Conservation (phyloP, 1,284 basidiomycete species). For the Heterobasidion parviporum region DNA sequence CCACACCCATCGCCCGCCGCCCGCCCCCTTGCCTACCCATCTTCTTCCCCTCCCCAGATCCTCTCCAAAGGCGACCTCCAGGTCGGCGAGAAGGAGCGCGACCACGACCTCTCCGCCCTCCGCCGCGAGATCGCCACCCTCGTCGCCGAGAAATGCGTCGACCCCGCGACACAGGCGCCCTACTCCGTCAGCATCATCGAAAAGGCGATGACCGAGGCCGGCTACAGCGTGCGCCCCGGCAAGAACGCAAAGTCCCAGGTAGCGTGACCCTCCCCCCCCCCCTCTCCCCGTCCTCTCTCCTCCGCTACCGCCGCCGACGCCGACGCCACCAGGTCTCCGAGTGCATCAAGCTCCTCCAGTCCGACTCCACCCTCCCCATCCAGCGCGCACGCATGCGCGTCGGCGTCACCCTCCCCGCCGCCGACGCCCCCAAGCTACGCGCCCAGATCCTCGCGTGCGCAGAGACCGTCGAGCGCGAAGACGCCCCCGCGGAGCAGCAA, state of each 20-base stretch:
- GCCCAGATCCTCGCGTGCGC: conserved; percentile 67
- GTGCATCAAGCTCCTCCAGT: conserved; percentile 81
- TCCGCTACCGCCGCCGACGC: background rate
- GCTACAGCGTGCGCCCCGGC: conserved; percentile 82
- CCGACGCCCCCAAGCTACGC: conserved; percentile 68
- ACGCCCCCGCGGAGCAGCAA: conserved; percentile 44
- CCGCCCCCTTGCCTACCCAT: background rate
- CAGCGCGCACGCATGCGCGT: conserved; percentile 91
- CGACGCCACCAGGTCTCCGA: conserved; percentile 66
- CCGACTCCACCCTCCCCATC: conserved; percentile 79
- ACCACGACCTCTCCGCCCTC: conserved; percentile 78
- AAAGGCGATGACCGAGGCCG: conserved; percentile 94
- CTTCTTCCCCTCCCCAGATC: no score
- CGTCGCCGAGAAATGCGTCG: conserved; percentile 92
- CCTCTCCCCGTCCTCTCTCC: background rate
- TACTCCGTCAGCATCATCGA: conserved; percentile 97
- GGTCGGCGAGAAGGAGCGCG: conserved; percentile 94
- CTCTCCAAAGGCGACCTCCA: conserved; percentile 95
- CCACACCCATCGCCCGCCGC: background rate
- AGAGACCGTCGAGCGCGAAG: conserved; percentile 83
- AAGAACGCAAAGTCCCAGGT: conserved; percentile 93
- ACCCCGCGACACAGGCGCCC: conserved; percentile 82
- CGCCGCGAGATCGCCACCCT: conserved; percentile 92
- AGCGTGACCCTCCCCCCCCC: conserved; percentile 7
- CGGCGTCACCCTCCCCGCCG: conserved; percentile 70